Base-by-base conservation (phyloP, 176 grass and related monocot species). In the Hsuehochloa calcarea region DNA sequence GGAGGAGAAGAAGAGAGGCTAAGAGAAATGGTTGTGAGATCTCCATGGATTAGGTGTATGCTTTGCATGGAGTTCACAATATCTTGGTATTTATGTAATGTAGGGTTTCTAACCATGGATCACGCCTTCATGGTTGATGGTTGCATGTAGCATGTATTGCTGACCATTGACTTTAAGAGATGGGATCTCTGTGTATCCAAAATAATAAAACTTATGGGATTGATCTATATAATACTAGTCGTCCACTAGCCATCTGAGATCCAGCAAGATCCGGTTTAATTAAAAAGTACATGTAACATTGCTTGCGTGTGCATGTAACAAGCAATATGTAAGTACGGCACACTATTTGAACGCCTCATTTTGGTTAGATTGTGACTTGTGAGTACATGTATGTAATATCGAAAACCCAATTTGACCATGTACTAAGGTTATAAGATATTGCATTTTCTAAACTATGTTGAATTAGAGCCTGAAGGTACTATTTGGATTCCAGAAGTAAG, bases 11-110 rank as follows among this genome's bases (percentile, higher is more conserved):
- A 26, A 80, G 55, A 52, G 88, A 61, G 6, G 82, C 70, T 10
- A 76, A 3, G 41, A 81, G 63, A 7, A 68, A 70, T 23, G 50
- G 5, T 20, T 59, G 50, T 22, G 52, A 75, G 50, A 81, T 35
- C 82, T 81, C 77, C 82, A 89, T 89, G 16, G 70, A n/a, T n/a
- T 23, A 10, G 38, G 68, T 61, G 27, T 61, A 31, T 15, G 9
- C 9, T 34, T 44, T 46, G 25, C 52, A 73, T 62, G 17, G 55
- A 73, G 17, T 9, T 83, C 68, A 62, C 12, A 14, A 55, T 71
- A 10, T 19, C 15, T 29, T 71, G 40, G 52, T 61, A 54, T 73
- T 73, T 73, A 73, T 83, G 80, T 62, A 47, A 73, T 83, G 80
- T 62, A 62, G 68, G 43, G 23, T 61, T 58, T 52, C 23, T 39